A percentile compares a stretch with the other conserved stretches of the same genome.
These are phyloP conservation scores for Arthroderma sp. DNA, from an alignment of 2,329 filamentous ascomycete species.

Conservation along the genomic window DNA sequence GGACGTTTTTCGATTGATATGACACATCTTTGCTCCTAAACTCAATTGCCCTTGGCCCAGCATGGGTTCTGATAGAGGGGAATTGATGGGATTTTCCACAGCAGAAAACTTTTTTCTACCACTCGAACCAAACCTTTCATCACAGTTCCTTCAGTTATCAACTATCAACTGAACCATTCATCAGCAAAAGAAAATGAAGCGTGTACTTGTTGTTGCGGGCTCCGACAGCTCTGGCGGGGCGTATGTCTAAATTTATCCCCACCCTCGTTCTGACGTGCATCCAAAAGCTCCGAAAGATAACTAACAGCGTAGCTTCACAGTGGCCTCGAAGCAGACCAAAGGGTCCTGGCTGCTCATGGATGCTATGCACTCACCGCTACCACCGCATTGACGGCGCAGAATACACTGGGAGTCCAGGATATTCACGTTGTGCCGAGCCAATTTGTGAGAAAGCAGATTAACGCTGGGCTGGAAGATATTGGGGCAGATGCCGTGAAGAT, in stretches of 20 bases:
- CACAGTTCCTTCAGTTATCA: no score
- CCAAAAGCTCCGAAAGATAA: not conserved
- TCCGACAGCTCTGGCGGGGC: constrained; percentile 87
- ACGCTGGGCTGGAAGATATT: constrained; percentile 71
- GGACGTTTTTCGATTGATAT: no score
- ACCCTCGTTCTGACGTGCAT: not conserved
- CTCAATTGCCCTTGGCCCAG: no score
- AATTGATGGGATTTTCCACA: no score
- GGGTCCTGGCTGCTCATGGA: constrained; percentile 79
- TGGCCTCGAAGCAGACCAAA: constrained; percentile 89
- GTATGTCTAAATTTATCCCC: constrained; percentile 38
- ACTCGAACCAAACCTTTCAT: no score
- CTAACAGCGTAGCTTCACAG: constrained; percentile 34
- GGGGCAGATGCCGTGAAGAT: constrained; percentile 85
- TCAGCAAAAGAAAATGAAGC: constrained; percentile 25
- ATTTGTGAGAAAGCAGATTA: constrained; percentile 76
- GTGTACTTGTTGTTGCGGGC: constrained; percentile 71
- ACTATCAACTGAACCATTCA: no score
- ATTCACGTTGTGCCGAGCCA: constrained; percentile 66
- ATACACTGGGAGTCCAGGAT: constrained; percentile 69
- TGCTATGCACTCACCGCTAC: constrained; percentile 96
- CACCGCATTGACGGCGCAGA: constrained; percentile 89
- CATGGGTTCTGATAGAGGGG: no score
- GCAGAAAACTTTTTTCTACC: no score
- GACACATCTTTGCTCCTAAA: no score